Evolutionary conservation across 2,329 filamentous ascomycete genomes (phyloP).

Genomic region (Xylaria sp.): DNA sequence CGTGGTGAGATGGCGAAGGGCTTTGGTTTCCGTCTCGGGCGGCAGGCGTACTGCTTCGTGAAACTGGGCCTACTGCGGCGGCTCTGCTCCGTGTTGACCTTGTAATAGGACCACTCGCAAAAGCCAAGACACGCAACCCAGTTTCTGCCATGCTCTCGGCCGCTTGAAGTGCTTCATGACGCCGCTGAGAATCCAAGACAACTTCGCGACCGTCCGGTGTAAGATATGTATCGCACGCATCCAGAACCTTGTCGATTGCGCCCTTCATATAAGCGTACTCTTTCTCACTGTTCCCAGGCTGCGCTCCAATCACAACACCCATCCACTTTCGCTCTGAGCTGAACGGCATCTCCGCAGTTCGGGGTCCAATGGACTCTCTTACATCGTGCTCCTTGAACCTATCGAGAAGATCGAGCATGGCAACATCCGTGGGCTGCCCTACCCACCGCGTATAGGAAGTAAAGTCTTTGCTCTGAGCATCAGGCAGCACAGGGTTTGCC

Average conservation of each 20-base stretch:
- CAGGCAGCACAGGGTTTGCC: conserved; percentile 82
- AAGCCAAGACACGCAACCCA: conserved; percentile 87
- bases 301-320: conserved; percentile 83
- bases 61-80: conserved; percentile 41
- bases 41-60: conserved; percentile 60
- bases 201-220: conserved; percentile 86
- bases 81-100: conserved; percentile 50
- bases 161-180: conserved; percentile 75
- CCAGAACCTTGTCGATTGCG: conserved; percentile 84
- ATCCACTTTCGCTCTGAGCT: conserved; percentile 99
- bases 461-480: conserved; percentile 72
- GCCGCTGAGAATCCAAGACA: conserved; percentile 76
- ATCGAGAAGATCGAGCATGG: conserved; percentile 93
- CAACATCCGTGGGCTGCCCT: conserved; percentile 95
- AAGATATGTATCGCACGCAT: conserved; percentile 88
- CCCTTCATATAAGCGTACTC: conserved; percentile 96
- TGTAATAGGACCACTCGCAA: conserved; percentile 80
- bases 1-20: conserved; percentile 49
- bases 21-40: conserved; percentile 46
- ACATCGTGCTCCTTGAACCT: conserved; percentile 90
- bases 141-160: conserved; percentile 87
- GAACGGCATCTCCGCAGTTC: conserved; percentile 87
- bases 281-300: conserved; percentile 63
- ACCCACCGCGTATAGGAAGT: conserved; percentile 85
- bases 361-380: conserved; percentile 81